Conservation (phyloP, 1,284 basidiomycete genomes). For the Tilletia caries region DNA sequence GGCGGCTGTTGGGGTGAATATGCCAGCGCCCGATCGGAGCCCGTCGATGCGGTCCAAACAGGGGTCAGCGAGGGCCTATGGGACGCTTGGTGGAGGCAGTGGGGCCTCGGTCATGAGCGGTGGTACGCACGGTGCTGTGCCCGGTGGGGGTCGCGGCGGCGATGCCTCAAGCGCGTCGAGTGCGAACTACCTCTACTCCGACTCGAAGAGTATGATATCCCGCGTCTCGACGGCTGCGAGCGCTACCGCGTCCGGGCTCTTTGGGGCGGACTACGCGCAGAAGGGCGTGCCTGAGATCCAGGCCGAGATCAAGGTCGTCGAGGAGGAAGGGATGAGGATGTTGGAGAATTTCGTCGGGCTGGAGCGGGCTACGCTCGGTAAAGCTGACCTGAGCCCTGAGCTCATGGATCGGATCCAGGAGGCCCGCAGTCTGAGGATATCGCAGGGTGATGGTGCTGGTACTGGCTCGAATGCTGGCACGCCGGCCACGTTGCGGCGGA, state of each 20-base stretch:
- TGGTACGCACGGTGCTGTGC: neutral
- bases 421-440: neutral
- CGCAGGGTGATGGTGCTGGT: constrained; percentile 14
- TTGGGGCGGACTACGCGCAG: constrained; percentile 33
- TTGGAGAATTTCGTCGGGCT: constrained; percentile 29
- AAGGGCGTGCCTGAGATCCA: constrained; percentile 33
- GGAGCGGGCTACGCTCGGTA: constrained; percentile 30
- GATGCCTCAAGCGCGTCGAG: neutral
- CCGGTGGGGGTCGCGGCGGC: neutral
- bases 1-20: neutral
- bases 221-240: constrained; percentile 11
- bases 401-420: neutral
- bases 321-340: constrained; percentile 35
- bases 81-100: neutral
- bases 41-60: neutral
- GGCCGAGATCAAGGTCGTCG: constrained; percentile 39
- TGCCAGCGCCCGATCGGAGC: neutral
- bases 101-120: constrained; percentile 3
- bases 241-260: constrained; percentile 19
- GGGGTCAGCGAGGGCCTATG: neutral
- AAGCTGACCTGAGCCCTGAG: constrained; percentile 15
- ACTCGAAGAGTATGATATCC: constrained; percentile 25
- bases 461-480: too few species aligned
- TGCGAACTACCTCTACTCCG: constrained; percentile 5
- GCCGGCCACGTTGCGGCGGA: neutral